Evolutionary conservation across 2,329 filamentous ascomycete genomes (phyloP).

Genomic region (Claviceps digitariae): DNA sequence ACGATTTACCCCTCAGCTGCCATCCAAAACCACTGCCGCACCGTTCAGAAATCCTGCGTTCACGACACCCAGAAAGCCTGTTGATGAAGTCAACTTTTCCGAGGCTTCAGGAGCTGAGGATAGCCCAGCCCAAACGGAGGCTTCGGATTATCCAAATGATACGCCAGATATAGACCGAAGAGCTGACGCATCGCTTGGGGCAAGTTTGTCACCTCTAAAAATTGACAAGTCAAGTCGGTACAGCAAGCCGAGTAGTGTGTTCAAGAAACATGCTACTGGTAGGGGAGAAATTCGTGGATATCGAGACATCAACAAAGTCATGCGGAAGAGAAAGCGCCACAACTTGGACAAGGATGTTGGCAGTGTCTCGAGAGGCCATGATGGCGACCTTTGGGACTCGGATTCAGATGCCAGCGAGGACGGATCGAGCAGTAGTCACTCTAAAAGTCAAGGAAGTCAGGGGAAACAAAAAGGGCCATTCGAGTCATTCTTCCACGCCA

Average conservation of each 20-base stretch:
- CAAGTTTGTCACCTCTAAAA: slow-evolving; percentile 32
- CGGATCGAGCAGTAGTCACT: slow-evolving; percentile 11
- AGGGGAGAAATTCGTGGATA: slow-evolving; percentile 49
- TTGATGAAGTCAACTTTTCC: slow-evolving; percentile 39
- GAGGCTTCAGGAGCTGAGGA: slow-evolving; percentile 45
- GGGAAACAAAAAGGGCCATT: slow-evolving; percentile 14
- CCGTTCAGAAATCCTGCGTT: slow-evolving; percentile 52
- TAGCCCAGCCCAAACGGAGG: slow-evolving; percentile 45
- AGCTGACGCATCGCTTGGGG: slow-evolving; percentile 27
- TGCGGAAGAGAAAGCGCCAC: slow-evolving; percentile 41
- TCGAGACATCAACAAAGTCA: slow-evolving; percentile 21
- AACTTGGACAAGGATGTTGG: slow-evolving; percentile 39
- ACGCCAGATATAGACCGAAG: slow-evolving; percentile 38
- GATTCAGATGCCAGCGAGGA: slow-evolving; percentile 30
- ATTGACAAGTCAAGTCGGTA: slow-evolving; percentile 33
- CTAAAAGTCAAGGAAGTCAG: slow-evolving; percentile 13
- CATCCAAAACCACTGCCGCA: slow-evolving; percentile 29
- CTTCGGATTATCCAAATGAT: slow-evolving; percentile 37
- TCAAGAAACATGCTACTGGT: slow-evolving; percentile 35
- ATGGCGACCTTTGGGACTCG: slow-evolving; percentile 32
- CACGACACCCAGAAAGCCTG: slow-evolving; percentile 45
- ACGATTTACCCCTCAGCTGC: slow-evolving; percentile 31
- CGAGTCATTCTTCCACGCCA: slow-evolving; percentile 34
- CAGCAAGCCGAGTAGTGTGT: slow-evolving; percentile 23
- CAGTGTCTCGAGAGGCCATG: slow-evolving; percentile 29